Evolutionary conservation across 345 rosid genomes (phyloP), one percentile per base, ranked within the genome.

Genomic region (Firmiana major): DNA sequence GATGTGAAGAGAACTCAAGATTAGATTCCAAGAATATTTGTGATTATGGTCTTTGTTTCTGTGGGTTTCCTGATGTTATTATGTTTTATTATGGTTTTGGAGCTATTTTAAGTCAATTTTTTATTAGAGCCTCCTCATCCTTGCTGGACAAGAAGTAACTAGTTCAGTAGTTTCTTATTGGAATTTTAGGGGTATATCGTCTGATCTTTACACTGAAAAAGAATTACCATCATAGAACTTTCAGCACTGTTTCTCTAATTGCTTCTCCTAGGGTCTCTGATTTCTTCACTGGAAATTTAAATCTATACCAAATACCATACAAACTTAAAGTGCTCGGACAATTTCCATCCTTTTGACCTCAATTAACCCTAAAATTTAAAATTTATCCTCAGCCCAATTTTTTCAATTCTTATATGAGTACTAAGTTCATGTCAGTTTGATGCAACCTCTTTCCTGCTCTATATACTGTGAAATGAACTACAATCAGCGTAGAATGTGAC

Each of bases 111-210:
- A 68, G 4, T 12, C 17, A 42, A 22, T 5, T 24, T 12, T 45
- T 6, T 68, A 43, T 22, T 11, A 22, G 26, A 67, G 71, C 16
- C 53, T 67, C 64, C 31, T 42, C 24, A 28, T 57, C 49, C 28
- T 42, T 45, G 21, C 57, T 15, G 73, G 73, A 68, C 53, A 67
- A 48, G 42, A 48, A 45, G 31, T 49, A 49, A 31, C 24, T 28
- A 48, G 58, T 28, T 48, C 42, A 69, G 58, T 49, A 70, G n/a
- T 70, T 69, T 70, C 59, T 28, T 26, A 26, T 69, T 19, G n/a
- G 59, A 34, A 9, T 43, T 53, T 48, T 70, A 70, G 15, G 24
- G 28, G 28, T 48, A 70, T 28, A 68, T 68, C 15, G 21, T 13
- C 11, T 22, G 38, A 43, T 45, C 38, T 21, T 68, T 45, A 68